Percentiles rank a stretch among this genome's conserved stretches.
These are phyloP conservation scores for Exophiala mesophila DNA, from an alignment of 2,329 filamentous ascomycete species.

Conservation along the genomic window DNA sequence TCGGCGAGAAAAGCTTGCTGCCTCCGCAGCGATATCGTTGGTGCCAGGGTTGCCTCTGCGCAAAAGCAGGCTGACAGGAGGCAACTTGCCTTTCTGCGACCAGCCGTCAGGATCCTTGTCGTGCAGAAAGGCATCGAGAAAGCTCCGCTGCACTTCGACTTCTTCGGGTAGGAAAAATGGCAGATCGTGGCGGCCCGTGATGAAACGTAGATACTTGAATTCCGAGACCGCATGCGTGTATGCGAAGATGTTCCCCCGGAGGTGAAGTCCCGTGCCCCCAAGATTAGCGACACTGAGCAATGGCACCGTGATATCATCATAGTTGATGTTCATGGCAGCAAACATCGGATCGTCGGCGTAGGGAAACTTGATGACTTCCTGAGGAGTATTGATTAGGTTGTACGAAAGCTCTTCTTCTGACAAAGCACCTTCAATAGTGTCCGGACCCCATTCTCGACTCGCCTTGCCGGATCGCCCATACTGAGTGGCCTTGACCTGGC, in stretches of 20 bases:
- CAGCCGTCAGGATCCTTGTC: constrained; percentile 51
- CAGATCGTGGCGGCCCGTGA: constrained; percentile 64
- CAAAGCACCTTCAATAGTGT: constrained; percentile 27
- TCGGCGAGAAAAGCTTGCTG: constrained; percentile 46
- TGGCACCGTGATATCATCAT: constrained; percentile 62
- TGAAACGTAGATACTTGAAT: constrained; percentile 64
- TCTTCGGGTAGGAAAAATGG: constrained; percentile 67
- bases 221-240: constrained; percentile 57
- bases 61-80: constrained; percentile 56
- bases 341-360: constrained; percentile 62
- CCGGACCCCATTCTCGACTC: constrained; percentile 23
- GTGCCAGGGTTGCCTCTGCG: constrained; percentile 62
- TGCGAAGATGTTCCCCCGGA: constrained; percentile 64
- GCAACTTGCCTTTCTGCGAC: constrained; percentile 34
- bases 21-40: constrained; percentile 59
- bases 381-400: constrained; percentile 37
- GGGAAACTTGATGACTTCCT: constrained; percentile 44
- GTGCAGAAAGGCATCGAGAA: constrained; percentile 66
- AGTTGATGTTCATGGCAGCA: constrained; percentile 58
- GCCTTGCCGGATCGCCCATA: constrained; percentile 10
- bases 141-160: constrained; percentile 61
- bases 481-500: constrained; percentile 6
- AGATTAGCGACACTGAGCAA: constrained; percentile 64
- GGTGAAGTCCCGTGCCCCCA: constrained; percentile 64
- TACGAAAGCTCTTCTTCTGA: constrained; percentile 9